phyloP scores from a whole-genome alignment of 192 early-diverging fungal species.

The Podila epigama region DNA sequence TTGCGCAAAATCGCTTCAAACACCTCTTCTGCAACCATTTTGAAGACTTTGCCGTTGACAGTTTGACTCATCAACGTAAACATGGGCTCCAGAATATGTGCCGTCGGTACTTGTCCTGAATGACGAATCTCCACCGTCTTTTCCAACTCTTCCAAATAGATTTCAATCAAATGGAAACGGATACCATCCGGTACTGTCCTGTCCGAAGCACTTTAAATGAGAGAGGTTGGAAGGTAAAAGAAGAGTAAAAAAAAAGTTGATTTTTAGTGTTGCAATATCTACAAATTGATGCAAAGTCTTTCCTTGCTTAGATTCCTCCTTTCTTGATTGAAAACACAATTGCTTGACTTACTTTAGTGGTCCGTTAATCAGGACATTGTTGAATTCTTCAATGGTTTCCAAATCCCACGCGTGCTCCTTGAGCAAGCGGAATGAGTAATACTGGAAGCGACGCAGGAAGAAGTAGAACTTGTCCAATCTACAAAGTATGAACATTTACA shows the following conservation, averaged over 20 bases:
- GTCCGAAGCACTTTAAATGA: conserved; percentile 60
- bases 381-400: conserved; percentile 59
- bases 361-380: conserved; percentile 59
- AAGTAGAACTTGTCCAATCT: conserved; percentile 85
- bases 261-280: not conserved
- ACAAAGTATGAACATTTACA: not conserved
- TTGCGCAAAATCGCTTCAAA: conserved; percentile 50
- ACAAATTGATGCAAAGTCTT: not conserved
- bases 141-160: conserved; percentile 75
- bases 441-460: conserved; percentile 70
- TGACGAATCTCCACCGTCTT: conserved; percentile 61
- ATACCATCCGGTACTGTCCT: conserved; percentile 71
- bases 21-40: conserved; percentile 58
- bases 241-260: not conserved
- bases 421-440: conserved; percentile 68
- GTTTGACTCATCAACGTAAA: conserved; percentile 55
- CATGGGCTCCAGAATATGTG: conserved; percentile 60
- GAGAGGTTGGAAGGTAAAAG: not conserved
- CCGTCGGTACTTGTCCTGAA: conserved; percentile 51
- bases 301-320: not conserved
- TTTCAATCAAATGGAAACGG: conserved; percentile 74
- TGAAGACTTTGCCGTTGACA: conserved; percentile 57
- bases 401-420: conserved; percentile 64
- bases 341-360: conserved; percentile 66
- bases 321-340: not conserved